A percentile compares a stretch with the other conserved stretches of the same genome.
Evolutionary conservation across 768 basidiomycete species (phyloP).

Genomic region (Leccinum imitatum): DNA sequence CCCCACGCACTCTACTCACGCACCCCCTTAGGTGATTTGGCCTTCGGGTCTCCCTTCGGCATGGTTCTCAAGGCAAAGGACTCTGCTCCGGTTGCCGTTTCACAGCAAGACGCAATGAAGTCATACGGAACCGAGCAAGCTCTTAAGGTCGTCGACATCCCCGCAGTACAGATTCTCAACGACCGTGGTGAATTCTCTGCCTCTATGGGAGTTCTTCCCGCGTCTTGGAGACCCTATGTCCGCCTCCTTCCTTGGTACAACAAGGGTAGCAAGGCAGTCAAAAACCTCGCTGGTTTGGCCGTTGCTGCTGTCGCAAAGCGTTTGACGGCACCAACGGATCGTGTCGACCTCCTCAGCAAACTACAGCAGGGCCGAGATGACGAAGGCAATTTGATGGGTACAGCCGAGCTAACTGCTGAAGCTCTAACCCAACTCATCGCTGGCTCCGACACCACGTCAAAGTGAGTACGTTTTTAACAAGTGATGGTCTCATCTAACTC

Average conservation of each 20-base stretch:
- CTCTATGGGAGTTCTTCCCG: constrained; percentile 76
- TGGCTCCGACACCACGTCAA: constrained; percentile 91
- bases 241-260: constrained; percentile 75
- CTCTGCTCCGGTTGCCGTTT: constrained; percentile 63
- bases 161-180: constrained; percentile 84
- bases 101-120: constrained; percentile 53
- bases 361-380: constrained; percentile 77
- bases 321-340: constrained; percentile 63
- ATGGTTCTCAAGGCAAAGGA: constrained; percentile 80
- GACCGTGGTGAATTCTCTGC: constrained; percentile 86
- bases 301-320: constrained; percentile 80
- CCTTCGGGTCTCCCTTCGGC: constrained; percentile 86
- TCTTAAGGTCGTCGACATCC: constrained; percentile 57
- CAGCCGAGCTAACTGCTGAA: constrained; percentile 85
- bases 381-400: constrained; percentile 75
- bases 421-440: constrained; percentile 84
- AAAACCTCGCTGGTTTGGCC: constrained; percentile 75
- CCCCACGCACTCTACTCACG: not conserved
- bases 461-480: constrained; percentile 45
- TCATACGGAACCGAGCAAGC: constrained; percentile 49
- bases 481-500: constrained; percentile 1
- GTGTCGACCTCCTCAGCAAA: constrained; percentile 79
- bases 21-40: constrained; percentile 52
- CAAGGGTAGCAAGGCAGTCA: constrained; percentile 62
- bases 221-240: constrained; percentile 65